A percentile compares a stretch with the other conserved stretches of the same genome.
Evolutionary conservation across 306 rosid species (phyloP).

Genomic region (Cajanus cajan): DNA sequence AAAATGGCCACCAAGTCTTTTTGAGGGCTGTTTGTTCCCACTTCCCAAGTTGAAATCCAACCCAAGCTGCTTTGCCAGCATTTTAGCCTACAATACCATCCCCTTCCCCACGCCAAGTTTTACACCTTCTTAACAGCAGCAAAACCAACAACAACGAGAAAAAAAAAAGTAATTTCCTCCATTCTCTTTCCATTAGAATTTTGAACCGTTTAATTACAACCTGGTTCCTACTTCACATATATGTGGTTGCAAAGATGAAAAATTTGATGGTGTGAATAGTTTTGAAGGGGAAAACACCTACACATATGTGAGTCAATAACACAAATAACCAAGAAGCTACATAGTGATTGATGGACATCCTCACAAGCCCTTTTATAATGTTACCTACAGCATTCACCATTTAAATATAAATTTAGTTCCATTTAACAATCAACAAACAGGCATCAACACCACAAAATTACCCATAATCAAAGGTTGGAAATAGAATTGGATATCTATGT

Average conservation of each 20-base stretch:
- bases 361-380: background rate
- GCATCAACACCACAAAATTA: background rate
- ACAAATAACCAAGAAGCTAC: background rate
- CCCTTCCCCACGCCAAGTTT: background rate
- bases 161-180: no score
- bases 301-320: background rate
- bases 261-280: background rate
- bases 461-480: background rate
- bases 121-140: background rate
- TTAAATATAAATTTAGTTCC: background rate
- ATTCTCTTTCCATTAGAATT: background rate
- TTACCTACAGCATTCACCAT: background rate
- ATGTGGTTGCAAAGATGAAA: background rate
- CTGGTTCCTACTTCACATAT: background rate
- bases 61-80: background rate
- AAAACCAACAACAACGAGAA: no score
- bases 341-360: background rate
- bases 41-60: background rate
- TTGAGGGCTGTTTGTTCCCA: background rate
- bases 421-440: background rate
- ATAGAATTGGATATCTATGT: background rate
- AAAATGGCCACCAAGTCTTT: background rate
- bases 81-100: background rate
- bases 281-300: background rate
- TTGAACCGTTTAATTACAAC: background rate